These are phyloP conservation scores for Penicillium maclennaniae DNA, from an alignment of 495 filamentous ascomycete species.

Conservation along the genomic window DNA sequence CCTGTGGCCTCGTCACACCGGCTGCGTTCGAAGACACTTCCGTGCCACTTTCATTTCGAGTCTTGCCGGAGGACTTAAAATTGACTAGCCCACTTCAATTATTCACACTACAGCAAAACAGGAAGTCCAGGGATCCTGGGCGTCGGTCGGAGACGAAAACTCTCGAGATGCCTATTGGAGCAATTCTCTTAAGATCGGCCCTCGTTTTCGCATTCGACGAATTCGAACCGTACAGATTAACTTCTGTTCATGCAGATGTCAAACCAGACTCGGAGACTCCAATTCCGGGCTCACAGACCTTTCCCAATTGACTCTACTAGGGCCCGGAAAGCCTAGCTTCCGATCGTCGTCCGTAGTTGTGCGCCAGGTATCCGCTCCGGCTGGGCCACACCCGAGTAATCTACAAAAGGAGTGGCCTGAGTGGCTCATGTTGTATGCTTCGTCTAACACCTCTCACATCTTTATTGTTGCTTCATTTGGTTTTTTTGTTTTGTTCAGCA, in stretches of 20 bases:
- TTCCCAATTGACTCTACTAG: neutral
- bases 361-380: neutral
- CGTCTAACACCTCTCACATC: neutral
- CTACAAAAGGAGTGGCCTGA: neutral
- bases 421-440: neutral
- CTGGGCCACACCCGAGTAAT: conserved; percentile 3
- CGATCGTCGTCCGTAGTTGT: neutral
- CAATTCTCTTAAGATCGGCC: conserved; percentile 4
- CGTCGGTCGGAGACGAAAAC: neutral
- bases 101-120: neutral
- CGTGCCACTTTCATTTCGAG: neutral
- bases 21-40: neutral
- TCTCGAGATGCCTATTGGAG: conserved; percentile 4
- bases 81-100: neutral
- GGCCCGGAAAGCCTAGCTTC: neutral
- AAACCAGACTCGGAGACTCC: neutral
- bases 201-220: conserved; percentile 1
- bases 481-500: conserved; percentile 1
- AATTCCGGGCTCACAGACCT: neutral
- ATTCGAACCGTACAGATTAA: neutral
- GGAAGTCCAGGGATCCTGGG: neutral
- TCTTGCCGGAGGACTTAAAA: neutral
- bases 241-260: neutral
- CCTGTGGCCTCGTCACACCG: neutral
- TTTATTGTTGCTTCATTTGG: neutral